A percentile compares a stretch with the other conserved stretches of the same genome.
Evolutionary conservation across 768 basidiomycete genomes (phyloP).

Genomic region (Kwoniella dendrophila): DNA sequence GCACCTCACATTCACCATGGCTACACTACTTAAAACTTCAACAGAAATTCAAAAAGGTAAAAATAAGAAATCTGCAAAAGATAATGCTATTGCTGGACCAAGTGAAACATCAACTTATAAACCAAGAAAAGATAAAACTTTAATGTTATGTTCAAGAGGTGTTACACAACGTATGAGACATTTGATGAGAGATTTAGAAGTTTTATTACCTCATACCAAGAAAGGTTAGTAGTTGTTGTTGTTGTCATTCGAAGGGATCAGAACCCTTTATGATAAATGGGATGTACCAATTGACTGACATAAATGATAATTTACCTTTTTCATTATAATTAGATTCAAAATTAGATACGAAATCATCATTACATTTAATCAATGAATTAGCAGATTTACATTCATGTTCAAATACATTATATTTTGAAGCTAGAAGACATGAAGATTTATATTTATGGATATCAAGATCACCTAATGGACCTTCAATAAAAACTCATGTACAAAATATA

Average conservation of each 20-base stretch:
- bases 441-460: conserved; percentile 97
- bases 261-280: not conserved
- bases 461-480: conserved; percentile 95
- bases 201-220: conserved; percentile 88
- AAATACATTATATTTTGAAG: conserved; percentile 96
- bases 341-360: conserved; percentile 92
- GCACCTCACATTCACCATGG: conserved; percentile 28
- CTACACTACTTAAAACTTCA: conserved; percentile 35
- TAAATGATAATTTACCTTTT: not conserved
- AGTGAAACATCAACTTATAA: conserved; percentile 51
- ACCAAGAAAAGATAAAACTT: conserved; percentile 92
- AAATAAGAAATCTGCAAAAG: conserved; percentile 28
- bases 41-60: conserved; percentile 37
- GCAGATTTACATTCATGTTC: conserved; percentile 98
- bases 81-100: conserved; percentile 19
- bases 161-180: conserved; percentile 96
- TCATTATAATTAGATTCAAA: conserved; percentile 72
- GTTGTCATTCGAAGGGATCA: too few relatives aligned
- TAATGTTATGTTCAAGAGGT: conserved; percentile 88
- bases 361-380: conserved; percentile 89
- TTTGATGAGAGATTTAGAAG: conserved; percentile 91
- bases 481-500: conserved; percentile 96
- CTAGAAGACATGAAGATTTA: conserved; percentile 89
- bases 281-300: not conserved
- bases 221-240: conserved; percentile 79